Conservation (phyloP, 305 asterid species). For the Fraxinus nigra region DNA sequence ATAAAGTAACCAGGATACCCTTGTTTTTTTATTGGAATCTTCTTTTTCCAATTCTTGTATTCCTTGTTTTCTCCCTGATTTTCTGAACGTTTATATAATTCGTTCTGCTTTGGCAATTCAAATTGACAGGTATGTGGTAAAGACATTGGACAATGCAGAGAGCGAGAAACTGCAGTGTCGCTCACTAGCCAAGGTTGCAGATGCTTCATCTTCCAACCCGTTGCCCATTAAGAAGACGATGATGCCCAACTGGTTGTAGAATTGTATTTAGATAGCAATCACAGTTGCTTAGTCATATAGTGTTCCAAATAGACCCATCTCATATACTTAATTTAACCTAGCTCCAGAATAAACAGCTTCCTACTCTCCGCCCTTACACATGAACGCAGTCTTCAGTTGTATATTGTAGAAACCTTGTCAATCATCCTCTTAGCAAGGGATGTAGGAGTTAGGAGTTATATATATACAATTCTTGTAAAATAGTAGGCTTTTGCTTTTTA, state of each 20-base stretch:
- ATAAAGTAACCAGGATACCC: not conserved
- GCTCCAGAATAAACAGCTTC: not conserved
- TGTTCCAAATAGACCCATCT: not conserved
- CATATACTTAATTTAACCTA: not conserved
- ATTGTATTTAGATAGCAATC: not conserved
- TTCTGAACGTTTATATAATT: not conserved
- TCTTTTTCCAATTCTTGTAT: not conserved
- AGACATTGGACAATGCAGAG: slow-evolving; percentile 97
- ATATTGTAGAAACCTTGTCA: not conserved
- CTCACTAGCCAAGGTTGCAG: slow-evolving; percentile 69
- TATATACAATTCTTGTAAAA: not conserved
- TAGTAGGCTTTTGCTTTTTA: not conserved
- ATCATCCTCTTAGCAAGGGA: not conserved
- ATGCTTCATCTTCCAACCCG: slow-evolving; percentile 43
- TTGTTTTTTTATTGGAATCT: not conserved
- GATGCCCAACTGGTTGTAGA: slow-evolving; percentile 58
- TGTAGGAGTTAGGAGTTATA: too few species aligned
- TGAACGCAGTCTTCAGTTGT: not conserved
- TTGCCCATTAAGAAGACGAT: slow-evolving; percentile 33
- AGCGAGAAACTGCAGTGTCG: slow-evolving; percentile 91
- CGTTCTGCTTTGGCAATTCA: not conserved
- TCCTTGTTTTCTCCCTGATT: not conserved
- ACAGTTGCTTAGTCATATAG: not conserved
- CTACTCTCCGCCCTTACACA: not conserved
- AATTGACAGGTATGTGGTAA: slow-evolving; percentile 75